Conservation (phyloP, 257 asterid genomes). For the Buddleja alternifolia region DNA sequence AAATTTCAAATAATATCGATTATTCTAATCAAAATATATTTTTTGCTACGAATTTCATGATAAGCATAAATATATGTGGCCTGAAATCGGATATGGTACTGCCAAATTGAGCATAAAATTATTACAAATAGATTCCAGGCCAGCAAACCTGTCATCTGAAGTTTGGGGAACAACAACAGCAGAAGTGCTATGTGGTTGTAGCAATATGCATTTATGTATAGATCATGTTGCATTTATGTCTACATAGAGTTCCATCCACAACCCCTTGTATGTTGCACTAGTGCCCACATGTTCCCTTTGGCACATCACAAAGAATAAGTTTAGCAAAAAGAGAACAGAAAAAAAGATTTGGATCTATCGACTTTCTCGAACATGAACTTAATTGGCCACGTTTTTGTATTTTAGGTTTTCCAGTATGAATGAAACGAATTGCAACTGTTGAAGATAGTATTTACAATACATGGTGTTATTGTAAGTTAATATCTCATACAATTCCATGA, state of each 20-base stretch:
- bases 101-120: too few species aligned
- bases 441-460: not conserved
- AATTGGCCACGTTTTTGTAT: conserved; percentile 6
- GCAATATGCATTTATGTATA: not conserved
- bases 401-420: not conserved
- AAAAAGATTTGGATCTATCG: conserved; percentile 33
- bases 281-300: conserved; percentile 45
- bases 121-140: not conserved
- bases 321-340: conserved; percentile 6
- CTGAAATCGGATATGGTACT: too few species aligned
- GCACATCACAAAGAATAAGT: conserved; percentile 19
- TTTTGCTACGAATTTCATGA: too few species aligned
- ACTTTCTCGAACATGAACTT: conserved; percentile 32
- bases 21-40: too few species aligned
- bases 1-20: too few species aligned
- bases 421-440: not conserved
- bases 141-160: not conserved
- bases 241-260: conserved; percentile 23
- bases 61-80: too few species aligned
- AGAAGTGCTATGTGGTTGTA: not conserved
- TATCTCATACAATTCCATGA: conserved; percentile 15
- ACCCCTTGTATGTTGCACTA: conserved; percentile 30
- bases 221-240: conserved; percentile 24
- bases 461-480: not conserved
- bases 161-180: not conserved